Evolutionary conservation across 2,329 filamentous ascomycete species (phyloP).

Genomic region (Pseudopithomyces maydicus): DNA sequence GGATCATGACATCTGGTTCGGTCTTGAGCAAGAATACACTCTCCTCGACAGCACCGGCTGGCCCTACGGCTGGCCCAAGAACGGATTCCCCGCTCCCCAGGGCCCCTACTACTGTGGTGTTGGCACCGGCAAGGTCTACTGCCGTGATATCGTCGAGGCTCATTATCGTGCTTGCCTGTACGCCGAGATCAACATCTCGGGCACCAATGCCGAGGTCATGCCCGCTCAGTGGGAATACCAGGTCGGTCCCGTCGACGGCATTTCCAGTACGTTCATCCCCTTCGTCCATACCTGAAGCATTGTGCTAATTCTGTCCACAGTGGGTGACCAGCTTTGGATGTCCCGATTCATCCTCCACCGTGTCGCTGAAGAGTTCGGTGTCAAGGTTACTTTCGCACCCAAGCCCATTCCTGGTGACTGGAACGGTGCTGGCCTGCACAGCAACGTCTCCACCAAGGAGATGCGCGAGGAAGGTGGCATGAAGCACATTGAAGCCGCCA

Average conservation of each 20-base stretch:
- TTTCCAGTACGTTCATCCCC: conserved; percentile 67
- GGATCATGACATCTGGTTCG: conserved; percentile 91
- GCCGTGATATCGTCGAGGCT: conserved; percentile 95
- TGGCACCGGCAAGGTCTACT: conserved; percentile 94
- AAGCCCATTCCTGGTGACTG: conserved; percentile 96
- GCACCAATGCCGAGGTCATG: conserved; percentile 99
- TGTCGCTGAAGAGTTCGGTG: conserved; percentile 94
- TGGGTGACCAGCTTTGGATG: conserved; percentile 97
- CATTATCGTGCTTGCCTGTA: conserved; percentile 92
- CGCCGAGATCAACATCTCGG: conserved; percentile 89
- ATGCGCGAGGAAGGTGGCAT: conserved; percentile 93
- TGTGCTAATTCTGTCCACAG: conserved; percentile 48
- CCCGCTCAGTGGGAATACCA: conserved; percentile 98
- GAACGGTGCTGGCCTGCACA: conserved; percentile 95
- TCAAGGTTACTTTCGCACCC: conserved; percentile 91
- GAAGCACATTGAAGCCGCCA: conserved; percentile 87
- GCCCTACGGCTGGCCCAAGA: conserved; percentile 90
- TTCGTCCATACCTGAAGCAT: conserved; percentile 2
- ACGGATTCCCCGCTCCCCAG: conserved; percentile 89
- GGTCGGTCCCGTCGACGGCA: conserved; percentile 86
- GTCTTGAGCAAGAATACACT: conserved; percentile 97
- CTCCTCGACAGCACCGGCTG: conserved; percentile 83
- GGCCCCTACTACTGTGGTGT: conserved; percentile 99
- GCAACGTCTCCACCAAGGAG: conserved; percentile 87
- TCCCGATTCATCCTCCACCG: conserved; percentile 87